Base-by-base conservation (phyloP, 352 stramenopile species). In the Pythium vanterpoolii region DNA sequence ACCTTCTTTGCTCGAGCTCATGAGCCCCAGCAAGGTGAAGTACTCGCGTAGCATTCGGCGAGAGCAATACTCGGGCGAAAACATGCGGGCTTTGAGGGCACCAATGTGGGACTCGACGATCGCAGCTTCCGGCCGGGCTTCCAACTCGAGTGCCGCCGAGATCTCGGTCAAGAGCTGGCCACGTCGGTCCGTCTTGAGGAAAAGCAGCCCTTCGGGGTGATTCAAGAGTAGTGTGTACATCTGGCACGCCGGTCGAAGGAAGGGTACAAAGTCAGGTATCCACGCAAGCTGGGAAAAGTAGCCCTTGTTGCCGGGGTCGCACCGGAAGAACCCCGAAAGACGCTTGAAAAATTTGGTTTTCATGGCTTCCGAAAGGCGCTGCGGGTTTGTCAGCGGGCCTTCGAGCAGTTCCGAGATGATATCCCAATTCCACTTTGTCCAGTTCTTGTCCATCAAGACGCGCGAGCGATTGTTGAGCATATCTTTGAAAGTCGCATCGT, bases 271-370 rank as follows among this genome's bases (percentile, higher is more conserved):
- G 51, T 96, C 83, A n/a, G 88, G 85, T 42, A 93, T 94, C 88
- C 88, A 96, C 49, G 87, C 84, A 33, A 96, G 67, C 47, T 93
- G 79, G 0, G 87, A 90, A 55, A 95, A 96, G 63, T 93, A 95
- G 0, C 88, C 86, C 62, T 96, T 96, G 72, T 96, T 93, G 27
- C 84, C 86, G 38, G 83, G 87, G 39, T 93, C 87, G 40, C 85
- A 92, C n/a, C 88, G 83, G 59, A 96, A 96, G 61, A 96, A 96
- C 8, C 88, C 88, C 14, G 86, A 93, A 4, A 96, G 57, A 31
- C 88, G 85, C 63, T 96, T 96, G 62, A 96, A 95, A 57, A 96
- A 96, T 67, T 96, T 96, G n/a, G 88, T 96, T 66, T 93, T 95
- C 83, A 96, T 95, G 4, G 87, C 86, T 61, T 96, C 88, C 0